Conservation (phyloP, 2,329 filamentous ascomycete genomes). For the Aspergillus felis region DNA sequence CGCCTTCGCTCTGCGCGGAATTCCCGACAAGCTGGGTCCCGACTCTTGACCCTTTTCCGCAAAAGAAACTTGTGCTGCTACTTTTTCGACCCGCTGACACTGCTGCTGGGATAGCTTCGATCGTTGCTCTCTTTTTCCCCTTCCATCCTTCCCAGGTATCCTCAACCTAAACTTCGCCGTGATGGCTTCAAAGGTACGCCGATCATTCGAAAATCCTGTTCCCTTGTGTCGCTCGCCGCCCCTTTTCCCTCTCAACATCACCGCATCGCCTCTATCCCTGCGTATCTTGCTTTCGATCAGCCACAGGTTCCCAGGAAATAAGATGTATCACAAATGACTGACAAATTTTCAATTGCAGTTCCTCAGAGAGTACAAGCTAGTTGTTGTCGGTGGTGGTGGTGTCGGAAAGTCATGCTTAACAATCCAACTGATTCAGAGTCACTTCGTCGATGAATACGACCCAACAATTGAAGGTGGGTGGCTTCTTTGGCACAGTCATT, state of each 20-base stretch:
- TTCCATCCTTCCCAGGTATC: constrained; percentile 8
- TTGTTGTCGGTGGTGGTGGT: constrained; percentile 95
- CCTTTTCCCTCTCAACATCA: constrained; percentile 7
- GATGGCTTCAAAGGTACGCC: constrained; percentile 30
- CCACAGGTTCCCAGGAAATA: neutral
- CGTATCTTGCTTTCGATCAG: neutral
- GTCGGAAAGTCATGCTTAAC: constrained; percentile 99
- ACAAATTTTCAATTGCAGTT: constrained; percentile 52
- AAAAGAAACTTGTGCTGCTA: constrained; percentile 25
- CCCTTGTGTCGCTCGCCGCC: constrained; percentile 1
- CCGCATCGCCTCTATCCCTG: constrained; percentile 4
- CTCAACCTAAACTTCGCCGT: constrained; percentile 11
- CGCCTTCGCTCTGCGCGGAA: constrained; percentile 21
- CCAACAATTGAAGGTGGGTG: constrained; percentile 87
- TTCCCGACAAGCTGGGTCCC: constrained; percentile 25
- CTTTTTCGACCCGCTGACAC: constrained; percentile 20
- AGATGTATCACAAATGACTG: constrained; percentile 14
- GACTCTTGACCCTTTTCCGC: constrained; percentile 23
- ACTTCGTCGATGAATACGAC: constrained; percentile 99
- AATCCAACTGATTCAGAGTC: constrained; percentile 90
- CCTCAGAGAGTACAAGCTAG: constrained; percentile 88
- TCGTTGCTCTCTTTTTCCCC: constrained; percentile 12
- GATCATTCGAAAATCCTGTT: constrained; percentile 1
- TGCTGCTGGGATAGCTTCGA: constrained; percentile 21
- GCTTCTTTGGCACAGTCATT: constrained; percentile 15